These are phyloP conservation scores for Candida manassasensis DNA, from an alignment of 805 yeast species.

Conservation along the genomic window DNA sequence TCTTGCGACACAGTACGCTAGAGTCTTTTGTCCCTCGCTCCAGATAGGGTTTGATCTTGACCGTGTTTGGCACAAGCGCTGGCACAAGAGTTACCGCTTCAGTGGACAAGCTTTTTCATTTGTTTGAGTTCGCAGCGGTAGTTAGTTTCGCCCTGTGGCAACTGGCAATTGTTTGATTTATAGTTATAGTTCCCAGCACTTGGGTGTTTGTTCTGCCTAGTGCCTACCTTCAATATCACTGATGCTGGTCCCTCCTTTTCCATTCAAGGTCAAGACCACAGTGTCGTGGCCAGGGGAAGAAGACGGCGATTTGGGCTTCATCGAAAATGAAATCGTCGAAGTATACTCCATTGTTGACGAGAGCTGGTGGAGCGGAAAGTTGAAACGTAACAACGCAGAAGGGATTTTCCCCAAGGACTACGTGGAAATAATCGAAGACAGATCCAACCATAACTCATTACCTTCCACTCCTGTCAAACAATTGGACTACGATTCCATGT, in stretches of 20 bases:
- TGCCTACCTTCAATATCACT: too few species aligned
- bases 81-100: too few species aligned
- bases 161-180: too few species aligned
- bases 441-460: constrained; percentile 14
- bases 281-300: constrained; percentile 95
- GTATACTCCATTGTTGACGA: constrained; percentile 80
- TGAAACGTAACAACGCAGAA: constrained; percentile 71
- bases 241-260: constrained; percentile 41
- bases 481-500: background rate
- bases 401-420: constrained; percentile 89
- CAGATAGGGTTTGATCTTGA: too few species aligned
- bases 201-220: too few species aligned
- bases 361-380: constrained; percentile 85
- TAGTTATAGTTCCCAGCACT: too few species aligned
- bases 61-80: too few species aligned
- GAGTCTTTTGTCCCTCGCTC: too few species aligned
- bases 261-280: constrained; percentile 73
- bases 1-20: too few species aligned
- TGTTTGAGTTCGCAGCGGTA: too few species aligned
- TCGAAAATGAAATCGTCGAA: constrained; percentile 89
- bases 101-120: too few species aligned
- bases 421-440: constrained; percentile 54
- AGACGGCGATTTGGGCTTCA: constrained; percentile 84
- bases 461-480: constrained; percentile 10
- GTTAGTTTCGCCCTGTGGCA: too few species aligned